Base-by-base conservation (phyloP, 208 protist species). In the Acanthamoeba healyi region DNA sequence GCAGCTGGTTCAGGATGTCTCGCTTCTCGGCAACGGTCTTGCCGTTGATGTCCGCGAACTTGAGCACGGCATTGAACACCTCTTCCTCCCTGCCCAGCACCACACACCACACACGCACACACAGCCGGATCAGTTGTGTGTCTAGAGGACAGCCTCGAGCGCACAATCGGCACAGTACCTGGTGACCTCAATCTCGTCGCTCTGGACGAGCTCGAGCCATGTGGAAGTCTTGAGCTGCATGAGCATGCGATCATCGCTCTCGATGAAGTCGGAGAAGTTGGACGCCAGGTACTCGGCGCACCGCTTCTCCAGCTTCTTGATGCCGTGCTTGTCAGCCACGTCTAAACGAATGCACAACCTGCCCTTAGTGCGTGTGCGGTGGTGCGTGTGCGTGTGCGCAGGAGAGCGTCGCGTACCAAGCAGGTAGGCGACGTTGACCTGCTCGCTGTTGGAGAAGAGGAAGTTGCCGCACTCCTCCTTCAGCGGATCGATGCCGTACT, bases 381-480 rank as follows among this genome's bases (percentile, higher is more conserved):
- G 15, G 49, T 22, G 49, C 22, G 49, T 22, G 49, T 56, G 49
- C 9, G 3, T 5, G 3, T 1, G 49, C 22, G 49, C 22, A 17
- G 12, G 49, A 17, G 1, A 49, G 38, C 4, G 65, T 1, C 2
- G 12, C 29, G 17, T 56, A 84, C 74, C 74, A 24, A 84, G 44
- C 9, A 84, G 74, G 32, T 84, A 56, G 29, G 42, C 74, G 10
- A 84, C 44, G n/a, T 84, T 84, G 74, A 84, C 32, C 9, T 46
- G 36, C 19, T 84, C 74, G 42, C 74, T 84, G 44, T 49, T 56
- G 40, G 42, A 44, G 36, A 90, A 90, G 36, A 90, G 56, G 36
- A 90, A 90, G 34, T 70, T 46, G 40, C 82, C 82, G 34, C 82
- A 90, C 36, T 90, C 82, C 38, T 90, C 82, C 82, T 90, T 90